These are phyloP conservation scores for Austroboletus novae-zelandiae DNA, from an alignment of 1,284 basidiomycete species.

Conservation along the genomic window DNA sequence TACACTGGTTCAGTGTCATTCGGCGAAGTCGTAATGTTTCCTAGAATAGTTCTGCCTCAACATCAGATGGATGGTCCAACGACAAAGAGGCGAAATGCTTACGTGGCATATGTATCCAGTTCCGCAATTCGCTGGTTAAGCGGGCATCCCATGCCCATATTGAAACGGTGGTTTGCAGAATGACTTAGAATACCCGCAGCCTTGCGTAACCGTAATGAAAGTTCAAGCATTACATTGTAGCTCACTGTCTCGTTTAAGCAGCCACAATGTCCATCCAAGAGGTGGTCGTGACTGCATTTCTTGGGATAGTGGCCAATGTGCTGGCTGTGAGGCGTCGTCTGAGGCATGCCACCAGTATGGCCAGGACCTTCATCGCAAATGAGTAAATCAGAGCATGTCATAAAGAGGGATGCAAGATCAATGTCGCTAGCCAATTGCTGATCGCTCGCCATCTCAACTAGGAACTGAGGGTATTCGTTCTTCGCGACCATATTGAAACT, in stretches of 20 bases:
- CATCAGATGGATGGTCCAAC: neutral
- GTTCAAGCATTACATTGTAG: conserved; percentile 58
- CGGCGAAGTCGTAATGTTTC: conserved; percentile 32
- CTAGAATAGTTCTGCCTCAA: conserved; percentile 34
- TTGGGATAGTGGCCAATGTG: conserved; percentile 7
- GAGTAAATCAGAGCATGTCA: conserved; percentile 36
- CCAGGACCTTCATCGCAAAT: conserved; percentile 14
- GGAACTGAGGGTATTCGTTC: conserved; percentile 34
- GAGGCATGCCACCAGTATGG: conserved; percentile 9
- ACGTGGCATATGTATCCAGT: conserved; percentile 58
- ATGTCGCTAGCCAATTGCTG: conserved; percentile 24
- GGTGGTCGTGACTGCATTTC: conserved; percentile 15
- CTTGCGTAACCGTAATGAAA: conserved; percentile 58
- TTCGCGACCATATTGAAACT: no score
- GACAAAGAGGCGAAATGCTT: conserved; percentile 25
- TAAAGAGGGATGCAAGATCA: conserved; percentile 42
- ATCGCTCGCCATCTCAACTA: conserved; percentile 32
- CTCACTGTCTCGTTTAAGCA: conserved; percentile 52
- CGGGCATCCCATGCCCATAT: conserved; percentile 39
- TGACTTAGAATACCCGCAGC: conserved; percentile 54
- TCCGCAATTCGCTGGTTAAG: conserved; percentile 54
- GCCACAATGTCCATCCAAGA: conserved; percentile 46
- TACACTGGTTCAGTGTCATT: conserved; percentile 20
- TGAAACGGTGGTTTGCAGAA: conserved; percentile 46
- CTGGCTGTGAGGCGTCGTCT: neutral